These are phyloP conservation scores for Acanthamoeba sp. DNA, from an alignment of 208 protist genomes.

Conservation along the genomic window DNA sequence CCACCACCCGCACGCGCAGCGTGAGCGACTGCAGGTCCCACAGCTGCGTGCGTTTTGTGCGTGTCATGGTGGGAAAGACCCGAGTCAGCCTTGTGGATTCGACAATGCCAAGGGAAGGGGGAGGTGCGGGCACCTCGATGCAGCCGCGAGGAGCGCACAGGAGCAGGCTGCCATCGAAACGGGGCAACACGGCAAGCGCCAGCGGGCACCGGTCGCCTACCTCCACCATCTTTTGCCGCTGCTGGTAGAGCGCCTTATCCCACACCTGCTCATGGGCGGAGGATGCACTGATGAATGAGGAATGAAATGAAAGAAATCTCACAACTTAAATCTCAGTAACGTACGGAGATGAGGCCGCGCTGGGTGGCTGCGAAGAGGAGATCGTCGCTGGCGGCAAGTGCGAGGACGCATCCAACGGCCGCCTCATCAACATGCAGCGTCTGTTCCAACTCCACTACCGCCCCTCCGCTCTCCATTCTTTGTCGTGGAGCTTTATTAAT, in stretches of 20 bases:
- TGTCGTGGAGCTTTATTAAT: background rate
- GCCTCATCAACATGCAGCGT: background rate
- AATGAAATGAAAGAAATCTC: background rate
- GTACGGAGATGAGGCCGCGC: conserved; percentile 14
- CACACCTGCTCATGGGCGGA: background rate
- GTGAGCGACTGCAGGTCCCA: conserved; percentile 50
- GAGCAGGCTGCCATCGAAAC: conserved; percentile 3
- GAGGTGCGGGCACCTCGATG: background rate
- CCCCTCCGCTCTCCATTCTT: background rate
- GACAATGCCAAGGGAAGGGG: background rate
- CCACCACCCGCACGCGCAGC: background rate
- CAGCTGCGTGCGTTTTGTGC: background rate
- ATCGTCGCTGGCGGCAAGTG: background rate
- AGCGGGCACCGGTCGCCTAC: conserved; percentile 24
- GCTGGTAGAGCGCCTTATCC: conserved; percentile 35
- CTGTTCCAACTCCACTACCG: background rate
- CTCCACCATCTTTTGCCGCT: background rate
- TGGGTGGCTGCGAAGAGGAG: conserved; percentile 32
- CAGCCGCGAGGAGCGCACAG: conserved; percentile 16
- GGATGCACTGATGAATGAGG: background rate
- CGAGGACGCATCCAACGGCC: background rate
- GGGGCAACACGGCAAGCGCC: conserved; percentile 18
- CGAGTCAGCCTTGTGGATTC: background rate
- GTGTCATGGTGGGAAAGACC: background rate
- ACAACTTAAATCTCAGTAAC: background rate